A percentile compares a stretch with the other conserved stretches of the same genome.
These are phyloP conservation scores for Penicillium brasilianum DNA, from an alignment of 2,329 filamentous ascomycete genomes.

Conservation along the genomic window DNA sequence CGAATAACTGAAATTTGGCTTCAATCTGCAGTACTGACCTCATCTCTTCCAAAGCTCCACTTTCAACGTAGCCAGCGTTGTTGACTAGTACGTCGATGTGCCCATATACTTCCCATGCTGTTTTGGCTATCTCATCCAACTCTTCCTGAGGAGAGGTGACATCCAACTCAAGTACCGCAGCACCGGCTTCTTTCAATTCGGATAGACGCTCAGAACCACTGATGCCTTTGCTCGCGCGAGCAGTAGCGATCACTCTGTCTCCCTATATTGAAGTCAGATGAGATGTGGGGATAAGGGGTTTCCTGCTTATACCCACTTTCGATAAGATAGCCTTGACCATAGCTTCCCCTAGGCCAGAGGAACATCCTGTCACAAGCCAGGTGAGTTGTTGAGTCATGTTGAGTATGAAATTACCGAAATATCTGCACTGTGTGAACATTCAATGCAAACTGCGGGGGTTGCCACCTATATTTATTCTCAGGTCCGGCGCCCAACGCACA, in stretches of 20 bases:
- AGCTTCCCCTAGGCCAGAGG: background rate
- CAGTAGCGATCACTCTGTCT: background rate
- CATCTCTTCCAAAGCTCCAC: conserved; percentile 4
- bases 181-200: conserved; percentile 32
- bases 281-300: background rate
- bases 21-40: background rate
- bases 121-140: conserved; percentile 25
- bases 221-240: background rate
- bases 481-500: no score
- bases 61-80: conserved; percentile 11
- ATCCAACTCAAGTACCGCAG: conserved; percentile 33
- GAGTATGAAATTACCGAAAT: background rate
- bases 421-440: background rate
- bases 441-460: background rate
- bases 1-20: background rate
- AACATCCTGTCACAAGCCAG: background rate
- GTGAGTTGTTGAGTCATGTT: background rate
- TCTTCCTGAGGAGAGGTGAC: conserved; percentile 28
- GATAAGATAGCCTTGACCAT: background rate
- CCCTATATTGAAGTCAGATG: background rate
- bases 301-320: background rate
- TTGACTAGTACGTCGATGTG: conserved; percentile 36
- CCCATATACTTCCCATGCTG: conserved; percentile 29
- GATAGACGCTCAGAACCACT: background rate
- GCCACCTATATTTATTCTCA: background rate